A percentile compares a stretch with the other conserved stretches of the same genome.
Conservation (phyloP, 2,329 filamentous ascomycete species). For the Paecilomyces dactylethromorphus region DNA sequence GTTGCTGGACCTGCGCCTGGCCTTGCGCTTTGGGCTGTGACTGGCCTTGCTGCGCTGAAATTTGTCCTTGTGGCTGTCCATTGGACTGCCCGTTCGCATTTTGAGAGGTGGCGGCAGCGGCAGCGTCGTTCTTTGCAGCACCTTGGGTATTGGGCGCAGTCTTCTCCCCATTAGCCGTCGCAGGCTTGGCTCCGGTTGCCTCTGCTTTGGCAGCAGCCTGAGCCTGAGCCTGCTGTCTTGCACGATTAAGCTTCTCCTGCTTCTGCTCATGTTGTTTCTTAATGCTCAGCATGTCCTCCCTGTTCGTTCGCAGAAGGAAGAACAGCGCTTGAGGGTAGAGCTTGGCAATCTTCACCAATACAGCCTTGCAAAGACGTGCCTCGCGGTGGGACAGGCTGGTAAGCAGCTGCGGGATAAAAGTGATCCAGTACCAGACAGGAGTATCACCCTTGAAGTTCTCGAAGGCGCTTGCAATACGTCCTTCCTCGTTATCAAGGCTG, state of each 20-base stretch:
- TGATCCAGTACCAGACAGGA: conserved; percentile 99
- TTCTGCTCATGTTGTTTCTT: conserved; percentile 74
- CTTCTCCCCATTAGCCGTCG: conserved; percentile 39
- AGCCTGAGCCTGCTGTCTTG: conserved; percentile 46
- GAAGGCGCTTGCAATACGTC: conserved; percentile 76
- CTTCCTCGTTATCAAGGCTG: conserved; percentile 83
- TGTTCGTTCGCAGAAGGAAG: conserved; percentile 86
- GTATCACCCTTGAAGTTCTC: conserved; percentile 97
- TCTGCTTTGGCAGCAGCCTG: conserved; percentile 7
- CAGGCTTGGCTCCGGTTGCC: conserved; percentile 26
- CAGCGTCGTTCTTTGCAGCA: conserved; percentile 33
- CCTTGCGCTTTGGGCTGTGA: conserved; percentile 10
- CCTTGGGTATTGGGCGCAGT: conserved; percentile 41
- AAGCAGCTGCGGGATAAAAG: conserved; percentile 93
- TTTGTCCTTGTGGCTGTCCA: conserved; percentile 16
- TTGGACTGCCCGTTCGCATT: conserved; percentile 15
- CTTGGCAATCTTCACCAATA: conserved; percentile 90
- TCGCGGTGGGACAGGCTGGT: conserved; percentile 89
- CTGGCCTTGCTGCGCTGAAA: conserved; percentile 11
- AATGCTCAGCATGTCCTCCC: conserved; percentile 88
- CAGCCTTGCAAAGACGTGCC: conserved; percentile 74
- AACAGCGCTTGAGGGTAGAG: conserved; percentile 92
- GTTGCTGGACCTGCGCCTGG: conserved; percentile 14
- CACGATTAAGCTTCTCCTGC: conserved; percentile 52
- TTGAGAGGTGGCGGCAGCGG: conserved; percentile 14